phyloP scores from a whole-genome alignment of 371 early-diverging fungal species.

The Rhizopus sp. region DNA sequence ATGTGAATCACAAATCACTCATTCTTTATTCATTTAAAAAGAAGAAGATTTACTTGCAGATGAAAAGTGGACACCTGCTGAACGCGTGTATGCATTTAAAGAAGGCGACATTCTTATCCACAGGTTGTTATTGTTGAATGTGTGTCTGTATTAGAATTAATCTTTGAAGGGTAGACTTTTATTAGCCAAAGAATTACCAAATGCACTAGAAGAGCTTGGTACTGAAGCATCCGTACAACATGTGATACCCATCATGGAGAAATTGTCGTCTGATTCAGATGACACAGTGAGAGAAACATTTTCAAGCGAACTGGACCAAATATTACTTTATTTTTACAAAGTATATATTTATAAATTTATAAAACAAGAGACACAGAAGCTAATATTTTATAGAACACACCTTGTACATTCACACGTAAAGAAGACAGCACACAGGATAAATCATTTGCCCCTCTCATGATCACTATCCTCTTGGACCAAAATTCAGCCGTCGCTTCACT shows the following conservation, averaged over 20 bases:
- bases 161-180: slow-evolving; percentile 12
- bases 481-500: slow-evolving; percentile 47
- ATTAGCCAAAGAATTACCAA: slow-evolving; percentile 26
- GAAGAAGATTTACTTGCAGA: slow-evolving; percentile 50
- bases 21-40: slow-evolving; percentile 16
- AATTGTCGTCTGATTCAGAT: slow-evolving; percentile 47
- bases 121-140: slow-evolving; percentile 30
- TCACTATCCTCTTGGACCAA: slow-evolving; percentile 49
- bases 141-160: background rate
- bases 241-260: slow-evolving; percentile 49
- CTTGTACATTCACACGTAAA: slow-evolving; percentile 18
- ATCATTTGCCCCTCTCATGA: slow-evolving; percentile 41
- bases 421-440: slow-evolving; percentile 24
- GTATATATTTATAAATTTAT: slow-evolving; percentile 19
- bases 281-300: slow-evolving; percentile 56
- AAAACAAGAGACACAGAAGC: background rate
- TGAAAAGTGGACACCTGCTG: slow-evolving; percentile 49
- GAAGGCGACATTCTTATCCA: slow-evolving; percentile 50
- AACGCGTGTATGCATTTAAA: slow-evolving; percentile 50
- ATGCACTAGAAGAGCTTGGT: slow-evolving; percentile 42
- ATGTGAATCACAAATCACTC: background rate
- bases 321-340: slow-evolving; percentile 54
- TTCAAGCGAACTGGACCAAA: slow-evolving; percentile 52
- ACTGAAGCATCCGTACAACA: slow-evolving; percentile 48
- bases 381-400: slow-evolving; percentile 8